Evolutionary conservation across 1,139 yeast species (phyloP).

Genomic region (Pichia sp.): DNA sequence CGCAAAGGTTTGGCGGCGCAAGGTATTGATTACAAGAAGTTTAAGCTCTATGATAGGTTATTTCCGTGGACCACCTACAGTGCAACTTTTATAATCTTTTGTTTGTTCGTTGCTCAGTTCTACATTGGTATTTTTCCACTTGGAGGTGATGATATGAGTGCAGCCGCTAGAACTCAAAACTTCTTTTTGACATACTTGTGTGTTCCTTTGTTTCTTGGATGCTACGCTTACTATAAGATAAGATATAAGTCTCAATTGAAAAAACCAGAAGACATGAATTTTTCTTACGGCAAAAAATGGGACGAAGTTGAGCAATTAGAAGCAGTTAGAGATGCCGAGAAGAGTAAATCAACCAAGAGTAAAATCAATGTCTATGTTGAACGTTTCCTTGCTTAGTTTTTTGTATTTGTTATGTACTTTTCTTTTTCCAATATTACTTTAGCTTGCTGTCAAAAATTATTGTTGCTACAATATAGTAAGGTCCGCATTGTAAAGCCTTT

Average conservation of each 20-base stretch:
- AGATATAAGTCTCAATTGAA: constrained; percentile 13
- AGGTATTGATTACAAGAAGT: constrained; percentile 16
- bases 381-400: constrained; percentile 9
- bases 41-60: constrained; percentile 18
- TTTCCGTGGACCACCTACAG: constrained; percentile 21
- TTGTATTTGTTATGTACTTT: no score
- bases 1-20: constrained; percentile 31
- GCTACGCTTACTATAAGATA: constrained; percentile 17
- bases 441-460: no score
- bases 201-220: constrained; percentile 17
- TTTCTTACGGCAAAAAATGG: constrained; percentile 18
- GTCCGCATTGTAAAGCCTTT: no score
- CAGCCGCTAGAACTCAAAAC: constrained; percentile 14
- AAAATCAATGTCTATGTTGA: constrained; percentile 12
- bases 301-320: constrained; percentile 16
- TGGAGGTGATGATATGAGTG: constrained; percentile 12
- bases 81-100: constrained; percentile 16
- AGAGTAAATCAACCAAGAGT: constrained; percentile 3
- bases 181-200: constrained; percentile 19
- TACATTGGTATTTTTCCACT: constrained; percentile 19
- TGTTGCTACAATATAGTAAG: no score
- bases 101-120: constrained; percentile 17
- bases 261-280: constrained; percentile 17
- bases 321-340: constrained; percentile 12
- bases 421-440: no score